Evolutionary conservation across 2,329 filamentous ascomycete species (phyloP).

Genomic region (Claviceps sp.): DNA sequence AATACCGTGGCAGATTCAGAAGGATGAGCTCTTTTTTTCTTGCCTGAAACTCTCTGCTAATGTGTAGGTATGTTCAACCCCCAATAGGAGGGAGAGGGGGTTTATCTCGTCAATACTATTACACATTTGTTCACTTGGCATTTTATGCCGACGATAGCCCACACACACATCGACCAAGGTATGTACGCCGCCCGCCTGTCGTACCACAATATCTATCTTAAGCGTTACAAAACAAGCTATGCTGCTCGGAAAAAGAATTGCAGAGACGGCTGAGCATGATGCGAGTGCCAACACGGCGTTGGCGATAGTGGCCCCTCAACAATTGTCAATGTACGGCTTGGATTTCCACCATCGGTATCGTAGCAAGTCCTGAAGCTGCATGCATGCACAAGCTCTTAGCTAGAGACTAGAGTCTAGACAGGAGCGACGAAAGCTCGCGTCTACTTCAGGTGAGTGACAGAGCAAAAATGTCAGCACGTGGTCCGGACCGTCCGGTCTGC

Average conservation of each 20-base stretch:
- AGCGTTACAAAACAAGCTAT: neutral
- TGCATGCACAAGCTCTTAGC: neutral
- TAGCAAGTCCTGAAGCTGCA: neutral
- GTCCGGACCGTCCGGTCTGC: neutral
- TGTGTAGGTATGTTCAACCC: neutral
- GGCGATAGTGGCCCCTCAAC: neutral
- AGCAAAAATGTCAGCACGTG: neutral
- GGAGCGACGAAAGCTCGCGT: neutral
- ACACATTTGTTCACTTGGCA: neutral
- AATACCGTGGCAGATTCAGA: neutral
- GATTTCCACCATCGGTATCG: neutral
- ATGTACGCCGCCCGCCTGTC: neutral
- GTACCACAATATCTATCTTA: neutral
- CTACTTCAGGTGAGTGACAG: neutral
- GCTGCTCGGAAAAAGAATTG: neutral
- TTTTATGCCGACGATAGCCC: neutral
- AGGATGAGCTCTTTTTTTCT: neutral
- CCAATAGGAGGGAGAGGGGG: neutral
- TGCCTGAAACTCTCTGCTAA: neutral
- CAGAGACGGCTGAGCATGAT: neutral
- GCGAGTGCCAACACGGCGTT: neutral
- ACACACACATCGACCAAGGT: neutral
- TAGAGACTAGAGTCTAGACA: too few species aligned
- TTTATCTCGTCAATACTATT: neutral
- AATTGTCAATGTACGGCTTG: neutral